Conservation (phyloP, 352 stramenopile species). For the Globisporangium camurandrum region DNA sequence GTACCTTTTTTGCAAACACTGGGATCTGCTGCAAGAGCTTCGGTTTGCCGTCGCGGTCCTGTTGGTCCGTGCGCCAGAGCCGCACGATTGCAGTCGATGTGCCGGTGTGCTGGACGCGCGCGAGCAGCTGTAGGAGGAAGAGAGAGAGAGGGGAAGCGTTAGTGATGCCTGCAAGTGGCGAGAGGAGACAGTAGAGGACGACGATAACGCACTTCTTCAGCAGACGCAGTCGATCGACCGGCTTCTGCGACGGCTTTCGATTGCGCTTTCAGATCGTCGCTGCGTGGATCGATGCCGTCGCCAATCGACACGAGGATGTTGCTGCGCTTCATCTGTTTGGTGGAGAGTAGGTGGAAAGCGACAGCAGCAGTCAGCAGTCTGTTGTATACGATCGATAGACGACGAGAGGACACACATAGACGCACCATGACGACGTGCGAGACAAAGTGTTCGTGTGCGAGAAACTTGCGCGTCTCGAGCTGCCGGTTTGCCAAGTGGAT, state of each 20-base stretch:
- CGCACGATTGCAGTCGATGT: slow-evolving; percentile 72
- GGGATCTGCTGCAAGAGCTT: slow-evolving; percentile 83
- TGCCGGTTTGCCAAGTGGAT: slow-evolving; percentile 81
- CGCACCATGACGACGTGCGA: slow-evolving; percentile 84
- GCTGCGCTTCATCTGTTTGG: slow-evolving; percentile 75
- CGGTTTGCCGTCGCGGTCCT: slow-evolving; percentile 77
- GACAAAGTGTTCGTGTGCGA: slow-evolving; percentile 80
- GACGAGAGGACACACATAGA: not conserved
- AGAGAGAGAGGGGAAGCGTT: no score
- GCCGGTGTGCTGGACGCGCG: slow-evolving; percentile 48
- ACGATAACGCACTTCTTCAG: slow-evolving; percentile 45
- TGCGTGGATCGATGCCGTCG: slow-evolving; percentile 76
- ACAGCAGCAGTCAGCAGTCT: no score
- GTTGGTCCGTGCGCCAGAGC: slow-evolving; percentile 85
- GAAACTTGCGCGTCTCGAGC: slow-evolving; percentile 76
- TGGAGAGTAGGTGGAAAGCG: no score
- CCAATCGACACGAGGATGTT: slow-evolving; percentile 84
- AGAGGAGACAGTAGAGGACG: no score
- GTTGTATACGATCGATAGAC: not conserved
- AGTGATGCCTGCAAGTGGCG: no score
- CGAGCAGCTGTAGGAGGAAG: slow-evolving; percentile 73
- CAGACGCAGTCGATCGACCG: slow-evolving; percentile 35
- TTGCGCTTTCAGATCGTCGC: slow-evolving; percentile 66
- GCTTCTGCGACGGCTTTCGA: slow-evolving; percentile 76
- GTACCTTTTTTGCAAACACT: slow-evolving; percentile 76